Percentiles rank a stretch among this genome's conserved stretches.
phyloP scores from a whole-genome alignment of 306 rosid genomes.

The Cucurbita pepo region DNA sequence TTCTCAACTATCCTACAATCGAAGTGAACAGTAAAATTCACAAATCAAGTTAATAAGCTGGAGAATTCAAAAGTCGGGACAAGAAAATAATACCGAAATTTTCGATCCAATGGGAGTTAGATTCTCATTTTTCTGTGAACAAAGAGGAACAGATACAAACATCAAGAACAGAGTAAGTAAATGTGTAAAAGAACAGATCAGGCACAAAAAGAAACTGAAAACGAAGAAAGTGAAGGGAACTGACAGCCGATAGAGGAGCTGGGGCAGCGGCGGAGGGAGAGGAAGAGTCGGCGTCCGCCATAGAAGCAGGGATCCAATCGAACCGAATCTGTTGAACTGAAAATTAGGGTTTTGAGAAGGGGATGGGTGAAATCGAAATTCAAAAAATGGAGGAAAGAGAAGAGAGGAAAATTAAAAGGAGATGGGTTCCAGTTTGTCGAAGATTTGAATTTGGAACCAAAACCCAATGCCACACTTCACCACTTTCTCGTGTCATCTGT shows the following conservation, averaged over 20 bases:
- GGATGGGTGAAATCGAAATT: not conserved
- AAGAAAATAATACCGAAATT: conserved; percentile 32
- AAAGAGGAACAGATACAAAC: not conserved
- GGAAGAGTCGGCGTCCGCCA: conserved; percentile 26
- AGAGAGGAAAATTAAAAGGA: not conserved
- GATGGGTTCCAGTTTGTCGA: not conserved
- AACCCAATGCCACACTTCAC: not conserved
- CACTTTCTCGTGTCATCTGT: not conserved
- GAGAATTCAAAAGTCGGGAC: not conserved
- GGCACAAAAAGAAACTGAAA: not conserved
- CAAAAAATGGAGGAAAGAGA: not conserved
- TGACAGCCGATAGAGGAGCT: conserved; percentile 22
- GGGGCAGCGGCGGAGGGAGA: conserved; percentile 16
- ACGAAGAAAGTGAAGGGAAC: not conserved
- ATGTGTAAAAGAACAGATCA: not conserved
- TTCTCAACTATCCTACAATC: not conserved
- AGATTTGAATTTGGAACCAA: not conserved
- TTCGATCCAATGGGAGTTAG: conserved; percentile 46
- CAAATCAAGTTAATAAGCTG: not conserved
- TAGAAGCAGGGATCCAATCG: conserved; percentile 1
- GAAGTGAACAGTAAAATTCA: not conserved
- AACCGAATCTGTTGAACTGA: not conserved
- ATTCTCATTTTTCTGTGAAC: conserved; percentile 57
- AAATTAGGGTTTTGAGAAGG: not conserved
- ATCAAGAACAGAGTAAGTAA: not conserved